Base-by-base conservation (phyloP, 192 early-diverging fungal genomes). In the Umbelopsis sp. region DNA sequence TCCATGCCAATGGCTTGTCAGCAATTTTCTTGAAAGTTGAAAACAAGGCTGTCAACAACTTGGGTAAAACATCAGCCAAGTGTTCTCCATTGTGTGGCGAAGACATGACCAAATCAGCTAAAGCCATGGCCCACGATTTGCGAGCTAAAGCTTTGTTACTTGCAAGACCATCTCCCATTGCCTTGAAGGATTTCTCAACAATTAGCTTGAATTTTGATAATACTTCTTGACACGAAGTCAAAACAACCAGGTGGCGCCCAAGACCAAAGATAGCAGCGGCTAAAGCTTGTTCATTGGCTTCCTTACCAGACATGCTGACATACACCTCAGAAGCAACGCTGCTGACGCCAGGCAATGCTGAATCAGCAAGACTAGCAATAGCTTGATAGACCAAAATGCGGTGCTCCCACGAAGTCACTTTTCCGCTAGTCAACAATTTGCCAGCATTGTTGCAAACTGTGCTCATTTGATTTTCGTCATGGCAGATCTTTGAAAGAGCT, bases 261-360 rank as follows among this genome's bases (percentile, higher is more conserved):
- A 90, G 73, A 10, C 89, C 88, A 21, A 85, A 70, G 26, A 95
- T 87, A 52, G 89, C 83, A 65, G 85, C 79, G 2, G 78, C 53
- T 11, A 91, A 82, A n/a, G 86, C 87, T 20, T 76, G 74, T 65
- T 95, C 95, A 54, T 92, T 89, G 14, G 88, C 84, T 76, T 97
- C 95, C 78, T 95, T 96, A 25, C 77, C 72, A 11, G 86, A 71
- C 79, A 96, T 89, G n/a, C 87, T 81, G 5, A 89, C 80, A 74
- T 90, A 77, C 7, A 81, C 85, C n/a, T 89, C 77, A 21, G 92
- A 53, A n/a, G 90, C 82, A 45, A 82, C 87, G 43, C 74, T 65
- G 24, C 82, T 80, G 8, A 82, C 73, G 7, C 78, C 68, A 16
- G 88, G 74, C 5, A 82, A 71, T 20, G 71, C 67, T 2, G 74